Percentiles rank a stretch among this genome's conserved stretches.
Evolutionary conservation across 768 basidiomycete species (phyloP).

Genomic region (Rubroboletus pulcherrimus): DNA sequence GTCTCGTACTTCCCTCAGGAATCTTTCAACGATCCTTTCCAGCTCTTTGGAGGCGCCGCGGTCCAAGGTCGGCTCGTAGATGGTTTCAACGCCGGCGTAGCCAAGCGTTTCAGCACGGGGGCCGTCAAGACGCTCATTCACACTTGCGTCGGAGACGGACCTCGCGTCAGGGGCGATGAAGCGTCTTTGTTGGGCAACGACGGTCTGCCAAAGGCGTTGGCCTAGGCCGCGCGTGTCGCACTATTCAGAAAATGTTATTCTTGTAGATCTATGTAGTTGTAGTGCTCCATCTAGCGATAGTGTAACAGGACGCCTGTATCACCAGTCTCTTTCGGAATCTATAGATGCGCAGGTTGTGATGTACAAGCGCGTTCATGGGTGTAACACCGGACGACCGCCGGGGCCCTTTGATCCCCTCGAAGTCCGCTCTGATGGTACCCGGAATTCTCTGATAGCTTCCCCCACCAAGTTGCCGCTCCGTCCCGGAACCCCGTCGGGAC

Average conservation of each 20-base stretch:
- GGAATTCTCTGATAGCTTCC: too few relatives aligned
- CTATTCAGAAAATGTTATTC: neutral
- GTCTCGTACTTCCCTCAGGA: constrained; percentile 84
- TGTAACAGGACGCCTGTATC: constrained; percentile 3
- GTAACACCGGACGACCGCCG: too few relatives aligned
- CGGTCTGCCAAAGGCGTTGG: constrained; percentile 64
- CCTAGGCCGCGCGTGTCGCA: constrained; percentile 20
- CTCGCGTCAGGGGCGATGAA: constrained; percentile 57
- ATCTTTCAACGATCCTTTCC: constrained; percentile 73
- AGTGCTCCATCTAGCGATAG: neutral
- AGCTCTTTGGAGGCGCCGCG: constrained; percentile 46
- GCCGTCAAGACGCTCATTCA: constrained; percentile 90
- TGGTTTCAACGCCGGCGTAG: constrained; percentile 78
- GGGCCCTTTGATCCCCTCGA: too few relatives aligned
- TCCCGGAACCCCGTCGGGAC: too few relatives aligned
- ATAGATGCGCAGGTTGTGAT: neutral
- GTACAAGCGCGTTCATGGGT: neutral
- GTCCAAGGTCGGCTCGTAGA: constrained; percentile 51
- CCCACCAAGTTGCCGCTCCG: too few relatives aligned
- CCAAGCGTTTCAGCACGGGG: constrained; percentile 66
- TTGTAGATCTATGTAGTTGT: neutral
- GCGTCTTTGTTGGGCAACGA: constrained; percentile 64
- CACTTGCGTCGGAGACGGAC: constrained; percentile 90
- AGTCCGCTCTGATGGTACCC: too few relatives aligned
- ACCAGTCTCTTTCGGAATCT: neutral